Base-by-base conservation (phyloP, 164 flowering plant species). In the Stephania cephalantha region DNA sequence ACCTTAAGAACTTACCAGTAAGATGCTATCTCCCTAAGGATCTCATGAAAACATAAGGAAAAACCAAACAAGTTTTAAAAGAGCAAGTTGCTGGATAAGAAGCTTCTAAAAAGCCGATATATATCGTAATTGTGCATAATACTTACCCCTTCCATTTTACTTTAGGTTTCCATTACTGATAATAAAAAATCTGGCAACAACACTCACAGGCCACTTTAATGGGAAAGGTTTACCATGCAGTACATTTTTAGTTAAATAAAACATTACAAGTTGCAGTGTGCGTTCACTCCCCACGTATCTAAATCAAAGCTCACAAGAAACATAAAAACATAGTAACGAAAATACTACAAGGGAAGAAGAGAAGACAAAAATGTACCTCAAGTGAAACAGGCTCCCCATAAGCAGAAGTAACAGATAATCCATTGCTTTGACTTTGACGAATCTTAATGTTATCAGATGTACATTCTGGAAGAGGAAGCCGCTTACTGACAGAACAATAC, bases 401-500 rank as follows among this genome's bases (percentile, higher is more conserved):
- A 76, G 52, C 71, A 71, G 84, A 77, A 72, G 84, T 29, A 61
- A 42, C n/a, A 12, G 70, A 74, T 35, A 79, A 76, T 73, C 48
- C 79, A 71, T 69, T 78, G 61, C 71, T 74, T 70, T 83, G 82
- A 75, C 73, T 79, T 72, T 89, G 90, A 71, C 93, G 85, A 18
- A 79, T 79, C 79, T 81, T 86, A 35, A 93, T 84, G 71, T 89
- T 95, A 72, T 86, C 90, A 77, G 82, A 83, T 4, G 97, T 92
- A 85, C 99, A 95, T 65, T 92, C 93, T n/a, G 88, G 74, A 46
- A 90, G 78, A 71, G 92, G 88, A 61, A 95, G 81, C 69, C 87
- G 88, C 86, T 85, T 85, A 30, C 78, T 65, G 50, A 88, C 78
- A 52, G 77, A 65, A 79, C 90, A 90, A 70, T 84, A 79, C 48